Base-by-base conservation (phyloP, 1,284 basidiomycete species). In the Xerocomus amazonicus region DNA sequence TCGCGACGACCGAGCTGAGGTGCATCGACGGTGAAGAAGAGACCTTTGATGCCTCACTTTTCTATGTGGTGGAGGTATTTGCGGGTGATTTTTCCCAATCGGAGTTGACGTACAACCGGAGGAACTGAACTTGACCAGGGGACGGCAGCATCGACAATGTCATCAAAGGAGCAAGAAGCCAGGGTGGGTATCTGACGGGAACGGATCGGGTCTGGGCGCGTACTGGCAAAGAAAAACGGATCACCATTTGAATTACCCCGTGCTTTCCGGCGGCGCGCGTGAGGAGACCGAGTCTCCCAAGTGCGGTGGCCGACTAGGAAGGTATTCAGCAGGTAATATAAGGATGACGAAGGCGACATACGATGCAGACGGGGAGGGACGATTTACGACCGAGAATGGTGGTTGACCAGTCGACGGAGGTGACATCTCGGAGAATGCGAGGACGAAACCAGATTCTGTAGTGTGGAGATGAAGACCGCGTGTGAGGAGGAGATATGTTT, bases 21-120 rank as follows among this genome's bases (percentile, higher is more conserved):
- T 1, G 92, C 92, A 65, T 94, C 91, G 23, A 95, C 91, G 3
- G 91, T 94, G 63, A 93, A 90, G 70, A 92, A 93, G 9, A 93
- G 73, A 3, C 74, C 84, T 69, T 92, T 92, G 68, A 94, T 77
- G 10, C 90, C 90, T 12, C 90, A 77, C 55, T 80, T 69, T 63
- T 90, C 88, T 6, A 91, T 91, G 59, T 92, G 87, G 55, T 85
- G 81, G 6, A 94, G 87, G 52, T 92, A 82, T 58, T 83, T 82
- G 68, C 85, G 81, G 4, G 92, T 94, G 51, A 90, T 83, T 28
- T 83, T 28, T 74, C 75, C 28, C 90, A 76, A 62, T 95, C 88
- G 54, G 82, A 79, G 71, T 92, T 93, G 52, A 94, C 90, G 57
- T 61, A 85, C 73, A 92, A 69, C 64, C 92, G 90, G 48, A 92